These are phyloP conservation scores for Phytophthora parvispora DNA, from an alignment of 352 stramenopile genomes.

Conservation along the genomic window DNA sequence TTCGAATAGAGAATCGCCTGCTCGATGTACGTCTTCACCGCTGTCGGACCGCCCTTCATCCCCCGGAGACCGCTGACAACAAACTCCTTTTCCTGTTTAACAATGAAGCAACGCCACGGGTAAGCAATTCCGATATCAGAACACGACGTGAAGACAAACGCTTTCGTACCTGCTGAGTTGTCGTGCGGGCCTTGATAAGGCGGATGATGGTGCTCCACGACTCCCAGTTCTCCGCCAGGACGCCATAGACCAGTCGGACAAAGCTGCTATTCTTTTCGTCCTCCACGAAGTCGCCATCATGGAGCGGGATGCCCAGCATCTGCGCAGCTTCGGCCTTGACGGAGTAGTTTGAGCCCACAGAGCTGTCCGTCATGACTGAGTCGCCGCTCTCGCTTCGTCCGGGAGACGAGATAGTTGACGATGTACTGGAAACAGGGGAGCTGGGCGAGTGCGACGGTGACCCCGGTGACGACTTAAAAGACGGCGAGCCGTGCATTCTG, in stretches of 20 bases:
- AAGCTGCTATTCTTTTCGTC: slow-evolving; percentile 69
- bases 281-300: slow-evolving; percentile 67
- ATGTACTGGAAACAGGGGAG: slow-evolving; percentile 62
- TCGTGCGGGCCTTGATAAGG: slow-evolving; percentile 79
- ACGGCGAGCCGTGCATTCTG: slow-evolving; percentile 71
- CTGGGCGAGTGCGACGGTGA: slow-evolving; percentile 76
- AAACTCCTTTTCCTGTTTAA: slow-evolving; percentile 79
- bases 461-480: slow-evolving; percentile 75
- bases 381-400: slow-evolving; percentile 73
- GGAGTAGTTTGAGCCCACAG: slow-evolving; percentile 80
- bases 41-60: slow-evolving; percentile 77
- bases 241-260: slow-evolving; percentile 72
- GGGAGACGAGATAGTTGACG: slow-evolving; percentile 70
- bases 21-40: slow-evolving; percentile 76
- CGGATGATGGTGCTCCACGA: slow-evolving; percentile 86
- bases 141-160: not conserved
- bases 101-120: not conserved
- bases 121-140: not conserved
- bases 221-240: slow-evolving; percentile 89
- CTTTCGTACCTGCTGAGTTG: slow-evolving; percentile 68
- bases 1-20: slow-evolving; percentile 70
- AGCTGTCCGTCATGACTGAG: slow-evolving; percentile 63
- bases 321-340: slow-evolving; percentile 83
- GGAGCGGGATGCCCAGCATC: slow-evolving; percentile 82
- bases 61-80: slow-evolving; percentile 70